Conservation (phyloP, 208 protist genomes). For the Porcisia hertigi region DNA sequence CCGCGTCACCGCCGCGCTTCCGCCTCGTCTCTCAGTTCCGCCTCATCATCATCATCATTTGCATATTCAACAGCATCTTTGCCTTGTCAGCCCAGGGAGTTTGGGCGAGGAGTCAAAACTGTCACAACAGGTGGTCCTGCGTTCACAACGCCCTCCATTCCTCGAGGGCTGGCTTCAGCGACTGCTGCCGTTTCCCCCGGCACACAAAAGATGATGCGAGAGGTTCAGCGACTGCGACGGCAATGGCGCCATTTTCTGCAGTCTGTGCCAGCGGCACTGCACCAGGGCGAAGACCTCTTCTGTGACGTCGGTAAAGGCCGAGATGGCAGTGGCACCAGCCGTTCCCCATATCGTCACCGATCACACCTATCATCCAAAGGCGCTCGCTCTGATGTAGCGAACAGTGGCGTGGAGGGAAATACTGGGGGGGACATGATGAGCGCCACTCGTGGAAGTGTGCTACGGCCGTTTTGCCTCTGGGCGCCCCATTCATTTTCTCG, state of each 20-base stretch:
- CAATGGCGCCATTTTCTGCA: conserved; percentile 51
- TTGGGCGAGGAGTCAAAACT: not conserved
- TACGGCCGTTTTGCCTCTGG: not conserved
- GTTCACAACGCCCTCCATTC: not conserved
- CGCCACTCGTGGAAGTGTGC: not conserved
- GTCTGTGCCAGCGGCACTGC: conserved; percentile 2
- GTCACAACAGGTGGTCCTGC: not conserved
- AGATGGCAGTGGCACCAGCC: too few species aligned
- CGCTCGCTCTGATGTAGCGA: not conserved
- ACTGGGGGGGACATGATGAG: not conserved
- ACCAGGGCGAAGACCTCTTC: not conserved
- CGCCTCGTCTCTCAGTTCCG: conserved; percentile 5
- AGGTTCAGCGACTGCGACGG: conserved; percentile 50
- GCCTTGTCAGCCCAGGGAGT: too few species aligned
- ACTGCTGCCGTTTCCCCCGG: conserved; percentile 8
- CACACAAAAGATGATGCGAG: conserved; percentile 21
- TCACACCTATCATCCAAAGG: not conserved
- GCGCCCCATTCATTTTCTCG: not conserved
- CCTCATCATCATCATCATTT: not conserved
- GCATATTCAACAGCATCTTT: not conserved
- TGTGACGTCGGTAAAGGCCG: not conserved
- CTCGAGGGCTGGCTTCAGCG: not conserved
- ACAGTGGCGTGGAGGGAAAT: too few species aligned
- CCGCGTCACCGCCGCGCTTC: not conserved
- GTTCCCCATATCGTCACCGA: not conserved